phyloP scores from a whole-genome alignment of 75 land plant genomes.

The Pinus tabuliformis region DNA sequence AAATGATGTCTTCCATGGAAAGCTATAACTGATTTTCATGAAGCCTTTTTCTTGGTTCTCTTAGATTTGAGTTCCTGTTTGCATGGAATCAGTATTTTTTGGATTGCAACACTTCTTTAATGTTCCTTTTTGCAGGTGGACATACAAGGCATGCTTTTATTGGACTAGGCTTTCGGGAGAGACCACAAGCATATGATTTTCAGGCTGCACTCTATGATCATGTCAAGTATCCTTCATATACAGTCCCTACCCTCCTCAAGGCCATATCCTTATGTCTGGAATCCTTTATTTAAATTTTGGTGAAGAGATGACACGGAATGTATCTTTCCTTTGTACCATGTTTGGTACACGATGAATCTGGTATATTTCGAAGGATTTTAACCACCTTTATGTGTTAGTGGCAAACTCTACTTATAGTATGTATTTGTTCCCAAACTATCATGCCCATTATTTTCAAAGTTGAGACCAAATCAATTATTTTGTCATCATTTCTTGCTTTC shows the following conservation, averaged over 20 bases:
- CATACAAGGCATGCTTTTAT: conserved; percentile 89
- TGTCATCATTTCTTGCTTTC: background rate
- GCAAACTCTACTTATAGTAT: background rate
- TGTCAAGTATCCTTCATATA: conserved; percentile 71
- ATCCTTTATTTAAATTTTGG: background rate
- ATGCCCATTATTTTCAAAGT: background rate
- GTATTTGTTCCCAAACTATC: background rate
- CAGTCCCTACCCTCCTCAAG: background rate
- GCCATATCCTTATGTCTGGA: background rate
- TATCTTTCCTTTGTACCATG: background rate
- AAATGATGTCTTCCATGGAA: conserved; percentile 2
- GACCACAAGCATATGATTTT: conserved; percentile 92
- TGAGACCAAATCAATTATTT: background rate
- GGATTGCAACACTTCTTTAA: too few relatives aligned
- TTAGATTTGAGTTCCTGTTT: background rate
- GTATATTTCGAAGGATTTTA: background rate
- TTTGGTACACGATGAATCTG: background rate
- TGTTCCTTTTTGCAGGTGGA: conserved; percentile 50
- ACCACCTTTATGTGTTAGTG: background rate
- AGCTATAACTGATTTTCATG: background rate
- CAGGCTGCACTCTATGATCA: conserved; percentile 98
- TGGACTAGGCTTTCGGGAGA: conserved; percentile 96
- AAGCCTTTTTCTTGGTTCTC: background rate
- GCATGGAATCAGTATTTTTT: background rate
- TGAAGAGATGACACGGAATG: background rate